These are phyloP conservation scores for Arabidopsis arenosa DNA, from an alignment of 345 rosid genomes.

Conservation along the genomic window DNA sequence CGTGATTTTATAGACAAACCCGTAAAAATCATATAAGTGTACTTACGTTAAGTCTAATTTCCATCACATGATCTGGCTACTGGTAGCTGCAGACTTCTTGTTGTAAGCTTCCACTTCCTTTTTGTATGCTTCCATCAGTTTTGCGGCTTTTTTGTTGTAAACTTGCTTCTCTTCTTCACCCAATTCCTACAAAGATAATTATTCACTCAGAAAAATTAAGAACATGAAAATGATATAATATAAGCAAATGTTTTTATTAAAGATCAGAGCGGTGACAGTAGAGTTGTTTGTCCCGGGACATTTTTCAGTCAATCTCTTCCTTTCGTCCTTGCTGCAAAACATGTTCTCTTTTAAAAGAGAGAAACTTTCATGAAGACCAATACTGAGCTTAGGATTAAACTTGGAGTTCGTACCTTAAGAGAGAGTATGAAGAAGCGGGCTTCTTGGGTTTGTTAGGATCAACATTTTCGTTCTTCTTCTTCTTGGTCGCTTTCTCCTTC, in stretches of 20 bases:
- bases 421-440: constrained; percentile 83
- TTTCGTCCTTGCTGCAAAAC: constrained; percentile 71
- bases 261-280: constrained; percentile 66
- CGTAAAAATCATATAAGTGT: too few relatives aligned
- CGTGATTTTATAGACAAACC: too few relatives aligned
- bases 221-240: background rate
- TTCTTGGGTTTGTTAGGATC: constrained; percentile 96
- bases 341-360: background rate
- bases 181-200: constrained; percentile 57
- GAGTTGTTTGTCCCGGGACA: constrained; percentile 69
- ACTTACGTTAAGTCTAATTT: too few relatives aligned
- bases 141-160: constrained; percentile 76
- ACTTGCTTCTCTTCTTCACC: constrained; percentile 72
- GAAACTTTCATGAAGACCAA: background rate
- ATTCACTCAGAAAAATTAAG: background rate
- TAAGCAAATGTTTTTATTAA: too few relatives aligned
- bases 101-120: constrained; percentile 80
- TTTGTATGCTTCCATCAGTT: constrained; percentile 82
- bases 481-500: constrained; percentile 77
- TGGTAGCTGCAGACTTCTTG: constrained; percentile 15
- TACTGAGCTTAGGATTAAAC: background rate
- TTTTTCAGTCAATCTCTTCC: constrained; percentile 65
- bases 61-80: constrained; percentile 4
- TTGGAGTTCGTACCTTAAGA: constrained; percentile 54
- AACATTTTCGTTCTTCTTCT: constrained; percentile 57